Conservation (phyloP, 495 filamentous ascomycete genomes). For the Lasiosphaeris hirsuta region DNA sequence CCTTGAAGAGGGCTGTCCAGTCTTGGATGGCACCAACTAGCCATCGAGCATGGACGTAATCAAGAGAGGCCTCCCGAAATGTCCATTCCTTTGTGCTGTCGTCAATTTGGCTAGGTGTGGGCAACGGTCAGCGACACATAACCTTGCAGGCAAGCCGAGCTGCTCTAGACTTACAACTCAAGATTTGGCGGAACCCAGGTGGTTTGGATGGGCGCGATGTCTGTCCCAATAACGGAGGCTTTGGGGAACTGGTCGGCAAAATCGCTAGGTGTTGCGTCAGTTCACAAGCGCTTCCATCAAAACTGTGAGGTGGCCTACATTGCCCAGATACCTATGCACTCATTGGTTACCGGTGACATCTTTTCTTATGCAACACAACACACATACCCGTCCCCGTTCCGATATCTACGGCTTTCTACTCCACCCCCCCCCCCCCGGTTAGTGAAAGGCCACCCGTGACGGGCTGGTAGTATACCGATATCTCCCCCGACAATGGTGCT, state of each 20-base stretch:
- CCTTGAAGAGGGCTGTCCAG: conserved; percentile 46
- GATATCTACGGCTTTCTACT: not conserved
- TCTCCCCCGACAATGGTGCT: conserved; percentile 20
- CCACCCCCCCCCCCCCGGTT: not conserved
- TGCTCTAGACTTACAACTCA: conserved; percentile 30
- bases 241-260: conserved; percentile 47
- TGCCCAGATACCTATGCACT: no score
- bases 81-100: conserved; percentile 53
- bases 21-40: conserved; percentile 54
- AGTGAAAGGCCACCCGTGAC: not conserved
- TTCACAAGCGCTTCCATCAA: no score
- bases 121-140: not conserved
- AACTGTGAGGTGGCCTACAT: not conserved
- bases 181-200: conserved; percentile 46
- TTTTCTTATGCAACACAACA: no score
- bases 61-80: conserved; percentile 49
- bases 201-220: conserved; percentile 56
- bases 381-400: not conserved
- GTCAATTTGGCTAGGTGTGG: conserved; percentile 38
- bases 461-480: not conserved
- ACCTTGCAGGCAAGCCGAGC: not conserved
- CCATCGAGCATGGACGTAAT: conserved; percentile 60
- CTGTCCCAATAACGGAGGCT: conserved; percentile 56
- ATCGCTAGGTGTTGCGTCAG: conserved; percentile 6
- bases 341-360: no score